Conservation (phyloP, 352 stramenopile species). For the Phytophthora pisi region DNA sequence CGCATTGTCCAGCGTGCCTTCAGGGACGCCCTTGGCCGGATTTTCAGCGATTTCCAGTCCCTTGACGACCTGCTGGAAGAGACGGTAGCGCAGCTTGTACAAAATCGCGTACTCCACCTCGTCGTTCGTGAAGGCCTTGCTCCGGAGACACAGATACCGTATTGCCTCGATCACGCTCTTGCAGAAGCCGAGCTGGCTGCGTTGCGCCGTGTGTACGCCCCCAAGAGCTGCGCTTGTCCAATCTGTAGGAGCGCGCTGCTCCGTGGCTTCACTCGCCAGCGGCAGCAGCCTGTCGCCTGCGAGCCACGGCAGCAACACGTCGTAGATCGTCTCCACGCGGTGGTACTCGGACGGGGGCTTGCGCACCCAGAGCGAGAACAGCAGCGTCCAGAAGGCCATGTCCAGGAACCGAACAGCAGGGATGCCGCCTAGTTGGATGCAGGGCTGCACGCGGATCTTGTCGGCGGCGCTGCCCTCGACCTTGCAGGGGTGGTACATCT, state of each 20-base stretch:
- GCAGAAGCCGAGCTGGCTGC: conserved; percentile 79
- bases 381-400: conserved; percentile 84
- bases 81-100: conserved; percentile 72
- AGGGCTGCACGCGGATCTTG: conserved; percentile 85
- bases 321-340: conserved; percentile 87
- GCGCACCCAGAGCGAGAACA: conserved; percentile 88
- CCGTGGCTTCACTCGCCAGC: conserved; percentile 45
- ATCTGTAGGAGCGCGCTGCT: conserved; percentile 24
- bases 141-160: conserved; percentile 69
- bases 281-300: conserved; percentile 75
- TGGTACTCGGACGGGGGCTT: conserved; percentile 89
- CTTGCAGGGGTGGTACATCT: conserved; percentile 79
- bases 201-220: conserved; percentile 62
- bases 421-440: conserved; percentile 71
- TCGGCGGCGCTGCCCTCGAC: conserved; percentile 17
- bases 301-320: conserved; percentile 90
- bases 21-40: conserved; percentile 53
- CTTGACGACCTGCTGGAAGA: conserved; percentile 60
- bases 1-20: conserved; percentile 58
- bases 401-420: conserved; percentile 70
- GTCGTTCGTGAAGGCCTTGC: conserved; percentile 52
- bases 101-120: conserved; percentile 77
- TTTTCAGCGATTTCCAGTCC: conserved; percentile 63
- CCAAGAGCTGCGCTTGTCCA: conserved; percentile 44
- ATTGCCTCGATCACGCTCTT: conserved; percentile 85